Evolutionary conservation across 2,329 filamentous ascomycete species (phyloP).

Genomic region (Microdochium nivale): DNA sequence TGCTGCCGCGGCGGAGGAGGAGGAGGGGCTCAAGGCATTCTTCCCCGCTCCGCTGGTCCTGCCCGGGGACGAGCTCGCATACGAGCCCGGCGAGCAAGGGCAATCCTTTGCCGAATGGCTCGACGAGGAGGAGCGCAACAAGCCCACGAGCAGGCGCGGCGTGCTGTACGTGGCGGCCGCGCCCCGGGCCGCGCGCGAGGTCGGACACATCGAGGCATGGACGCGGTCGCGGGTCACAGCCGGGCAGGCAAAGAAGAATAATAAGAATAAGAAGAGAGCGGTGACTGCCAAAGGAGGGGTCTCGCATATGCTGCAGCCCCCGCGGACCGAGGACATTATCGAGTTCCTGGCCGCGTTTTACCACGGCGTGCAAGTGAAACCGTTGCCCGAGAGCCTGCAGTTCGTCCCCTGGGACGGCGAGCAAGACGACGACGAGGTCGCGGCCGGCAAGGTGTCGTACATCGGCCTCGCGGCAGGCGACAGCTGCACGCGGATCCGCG

Average conservation of each 20-base stretch:
- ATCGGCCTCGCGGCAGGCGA: constrained; percentile 34
- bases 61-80: constrained; percentile 48
- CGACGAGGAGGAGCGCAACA: constrained; percentile 34
- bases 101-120: constrained; percentile 47
- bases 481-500: constrained; percentile 39
- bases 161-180: constrained; percentile 45
- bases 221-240: background rate
- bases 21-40: constrained; percentile 13
- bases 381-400: constrained; percentile 25
- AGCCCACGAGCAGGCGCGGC: constrained; percentile 31
- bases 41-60: constrained; percentile 54
- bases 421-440: constrained; percentile 6
- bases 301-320: constrained; percentile 11
- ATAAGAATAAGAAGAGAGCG: no score
- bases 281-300: no score
- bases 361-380: constrained; percentile 40
- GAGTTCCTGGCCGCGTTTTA: constrained; percentile 39
- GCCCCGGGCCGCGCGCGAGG: constrained; percentile 27
- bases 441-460: constrained; percentile 8
- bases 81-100: constrained; percentile 38
- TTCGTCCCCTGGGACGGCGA: constrained; percentile 39
- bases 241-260: no score
- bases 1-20: no score
- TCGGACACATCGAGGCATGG: constrained; percentile 35
- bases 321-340: constrained; percentile 19